phyloP scores from a whole-genome alignment of 805 yeast genomes.

The Kuraishia floccosa region DNA sequence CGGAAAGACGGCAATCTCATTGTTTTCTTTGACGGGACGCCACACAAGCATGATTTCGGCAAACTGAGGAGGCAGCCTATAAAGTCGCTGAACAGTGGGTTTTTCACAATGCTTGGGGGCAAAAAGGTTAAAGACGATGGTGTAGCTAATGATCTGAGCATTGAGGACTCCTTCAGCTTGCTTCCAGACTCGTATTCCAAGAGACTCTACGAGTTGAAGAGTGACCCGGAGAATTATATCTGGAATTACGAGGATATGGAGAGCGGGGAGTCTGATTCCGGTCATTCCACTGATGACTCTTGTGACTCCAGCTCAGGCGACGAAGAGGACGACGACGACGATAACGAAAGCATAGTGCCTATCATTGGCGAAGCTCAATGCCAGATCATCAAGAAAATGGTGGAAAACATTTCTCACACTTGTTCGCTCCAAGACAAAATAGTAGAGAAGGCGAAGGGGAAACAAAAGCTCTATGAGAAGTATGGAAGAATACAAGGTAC shows the following conservation, averaged over 20 bases:
- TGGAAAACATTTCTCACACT: conserved; percentile 33
- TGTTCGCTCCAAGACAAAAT: conserved; percentile 19
- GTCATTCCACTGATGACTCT: conserved; percentile 4
- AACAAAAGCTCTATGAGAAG: conserved; percentile 26
- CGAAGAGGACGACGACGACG: conserved; percentile 16
- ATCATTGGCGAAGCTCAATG: conserved; percentile 41
- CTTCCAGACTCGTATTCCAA: conserved; percentile 22
- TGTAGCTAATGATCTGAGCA: conserved; percentile 11
- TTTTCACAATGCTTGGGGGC: conserved; percentile 13
- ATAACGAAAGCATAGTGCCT: conserved; percentile 27
- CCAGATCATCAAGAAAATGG: conserved; percentile 32
- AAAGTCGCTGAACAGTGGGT: conserved; percentile 14
- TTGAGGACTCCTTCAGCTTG: conserved; percentile 21
- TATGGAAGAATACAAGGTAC: conserved; percentile 42
- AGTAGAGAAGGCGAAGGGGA: conserved; percentile 11
- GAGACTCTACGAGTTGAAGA: conserved; percentile 20
- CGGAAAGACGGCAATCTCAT: conserved; percentile 15
- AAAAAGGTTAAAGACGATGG: conserved; percentile 19
- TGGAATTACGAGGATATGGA: conserved; percentile 27
- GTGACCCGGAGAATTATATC: conserved; percentile 22
- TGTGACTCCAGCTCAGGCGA: conserved; percentile 7
- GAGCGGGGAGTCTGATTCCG: conserved; percentile 9
- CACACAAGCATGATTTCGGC: conserved; percentile 21
- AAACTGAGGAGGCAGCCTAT: conserved; percentile 19
- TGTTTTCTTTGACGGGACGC: conserved; percentile 15